Evolutionary conservation across 176 grass and related monocot species (phyloP), one percentile per base, ranked within the genome.

Genomic region (Aechmea fasciata): DNA sequence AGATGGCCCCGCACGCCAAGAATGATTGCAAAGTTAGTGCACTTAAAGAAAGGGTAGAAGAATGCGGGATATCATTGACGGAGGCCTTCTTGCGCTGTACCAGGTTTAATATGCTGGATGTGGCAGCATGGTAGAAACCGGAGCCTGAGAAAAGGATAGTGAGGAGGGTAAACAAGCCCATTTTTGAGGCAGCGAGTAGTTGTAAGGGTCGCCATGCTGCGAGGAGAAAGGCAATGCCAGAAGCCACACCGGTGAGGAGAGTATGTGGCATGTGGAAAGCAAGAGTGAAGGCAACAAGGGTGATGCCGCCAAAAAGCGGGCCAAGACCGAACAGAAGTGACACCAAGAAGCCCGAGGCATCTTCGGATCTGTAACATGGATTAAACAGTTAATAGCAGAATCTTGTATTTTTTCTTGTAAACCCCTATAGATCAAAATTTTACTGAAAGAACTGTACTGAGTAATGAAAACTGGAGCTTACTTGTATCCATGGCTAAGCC

Each of bases 241-340:
- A 97, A 71, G 89, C 94, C 64, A 92, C 76, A 13, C 94, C 89
- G 47, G 87, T 97, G 33, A 97, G 82, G 77, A 92, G 84, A 72
- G 86, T 82, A 61, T 97, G 94, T 23, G 90, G 84, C 77, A 97
- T 75, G 62, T 73, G 84, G 74, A 97, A 92, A 48, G 79, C 76
- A 59, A 83, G 76, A 64, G 89, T 83, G 77, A 92, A 97, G 11
- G 72, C 33, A n/a, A 97, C 83, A 33, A 97, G 87, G 68, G 92
- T 61, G 49, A 91, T 79, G 71, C 94, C 94, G 63, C 94, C 94
- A 7, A 97, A 83, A 81, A 97, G 87, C 57, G 94, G 94, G 59
- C 94, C 94, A 41, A 97, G 83, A 67, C 94, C 94, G 63, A 97
- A 97, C 49, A 97, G 78, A 78, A 97, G 76, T 65, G 94, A 97